These are phyloP conservation scores for Tylopilus vinaceipallidus DNA, from an alignment of 768 basidiomycete species.

Conservation along the genomic window DNA sequence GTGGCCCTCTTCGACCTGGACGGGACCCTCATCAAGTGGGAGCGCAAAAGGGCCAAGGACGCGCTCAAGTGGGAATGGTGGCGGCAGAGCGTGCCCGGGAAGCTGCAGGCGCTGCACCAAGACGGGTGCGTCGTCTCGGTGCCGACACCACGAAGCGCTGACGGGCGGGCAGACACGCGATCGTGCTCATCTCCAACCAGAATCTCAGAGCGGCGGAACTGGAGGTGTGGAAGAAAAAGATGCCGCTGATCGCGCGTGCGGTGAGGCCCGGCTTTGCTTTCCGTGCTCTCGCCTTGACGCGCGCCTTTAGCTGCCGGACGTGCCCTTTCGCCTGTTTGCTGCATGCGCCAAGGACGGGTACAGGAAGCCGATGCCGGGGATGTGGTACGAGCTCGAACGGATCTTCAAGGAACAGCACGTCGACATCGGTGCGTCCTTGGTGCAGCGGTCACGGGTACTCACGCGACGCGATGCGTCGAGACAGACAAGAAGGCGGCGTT, in stretches of 20 bases:
- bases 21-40: constrained; percentile 73
- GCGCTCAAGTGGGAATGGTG: constrained; percentile 62
- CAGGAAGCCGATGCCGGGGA: constrained; percentile 86
- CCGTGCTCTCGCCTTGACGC: neutral
- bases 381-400: constrained; percentile 73
- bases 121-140: constrained; percentile 49
- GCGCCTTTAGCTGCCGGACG: constrained; percentile 53
- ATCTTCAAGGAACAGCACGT: constrained; percentile 58
- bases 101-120: constrained; percentile 56
- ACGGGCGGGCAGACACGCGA: constrained; percentile 66
- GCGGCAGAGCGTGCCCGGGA: constrained; percentile 58
- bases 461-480: neutral
- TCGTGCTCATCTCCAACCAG: constrained; percentile 86
- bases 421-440: constrained; percentile 54
- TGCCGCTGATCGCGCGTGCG: constrained; percentile 61
- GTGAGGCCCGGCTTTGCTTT: constrained; percentile 37
- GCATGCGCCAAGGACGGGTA: constrained; percentile 72
- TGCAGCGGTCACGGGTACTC: neutral
- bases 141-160: too few relatives aligned
- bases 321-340: constrained; percentile 79
- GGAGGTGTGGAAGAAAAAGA: constrained; percentile 74
- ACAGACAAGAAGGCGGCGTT: constrained; percentile 66
- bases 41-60: constrained; percentile 30
- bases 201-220: constrained; percentile 46
- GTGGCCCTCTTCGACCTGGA: constrained; percentile 86